Conservation (phyloP, 2,329 filamentous ascomycete genomes). For the Cryphonectria carpinicola region DNA sequence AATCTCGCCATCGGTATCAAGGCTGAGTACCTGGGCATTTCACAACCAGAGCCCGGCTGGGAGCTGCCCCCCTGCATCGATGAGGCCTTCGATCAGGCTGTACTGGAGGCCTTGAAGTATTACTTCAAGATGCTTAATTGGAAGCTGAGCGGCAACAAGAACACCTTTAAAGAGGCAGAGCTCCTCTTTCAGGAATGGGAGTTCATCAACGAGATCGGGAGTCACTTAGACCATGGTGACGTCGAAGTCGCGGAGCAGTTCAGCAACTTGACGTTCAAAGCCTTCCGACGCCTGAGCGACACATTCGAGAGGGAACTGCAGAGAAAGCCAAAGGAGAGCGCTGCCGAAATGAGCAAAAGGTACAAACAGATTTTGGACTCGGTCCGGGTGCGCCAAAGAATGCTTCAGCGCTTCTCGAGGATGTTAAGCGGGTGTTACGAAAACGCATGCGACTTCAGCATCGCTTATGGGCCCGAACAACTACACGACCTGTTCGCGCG, state of each 20-base stretch:
- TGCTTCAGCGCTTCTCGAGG: conserved; percentile 92
- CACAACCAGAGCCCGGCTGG: conserved; percentile 88
- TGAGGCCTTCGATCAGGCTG: conserved; percentile 90
- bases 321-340: conserved; percentile 79
- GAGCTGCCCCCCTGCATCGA: conserved; percentile 95
- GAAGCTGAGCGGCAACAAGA: conserved; percentile 97
- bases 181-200: conserved; percentile 97
- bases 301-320: conserved; percentile 93
- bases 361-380: conserved; percentile 97
- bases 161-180: conserved; percentile 98
- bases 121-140: conserved; percentile 99
- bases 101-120: conserved; percentile 91
- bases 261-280: conserved; percentile 90
- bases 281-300: conserved; percentile 81
- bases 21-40: conserved; percentile 81
- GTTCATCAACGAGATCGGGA: conserved; percentile 91
- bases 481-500: conserved; percentile 80
- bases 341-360: conserved; percentile 89
- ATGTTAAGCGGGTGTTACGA: conserved; percentile 93
- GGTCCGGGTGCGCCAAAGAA: conserved; percentile 91
- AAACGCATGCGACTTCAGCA: conserved; percentile 93
- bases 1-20: conserved; percentile 93
- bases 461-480: conserved; percentile 69
- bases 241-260: conserved; percentile 98
- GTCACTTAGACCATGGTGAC: conserved; percentile 89